phyloP scores from a whole-genome alignment of 1,284 basidiomycete species.

The Rhodofomes roseus region DNA sequence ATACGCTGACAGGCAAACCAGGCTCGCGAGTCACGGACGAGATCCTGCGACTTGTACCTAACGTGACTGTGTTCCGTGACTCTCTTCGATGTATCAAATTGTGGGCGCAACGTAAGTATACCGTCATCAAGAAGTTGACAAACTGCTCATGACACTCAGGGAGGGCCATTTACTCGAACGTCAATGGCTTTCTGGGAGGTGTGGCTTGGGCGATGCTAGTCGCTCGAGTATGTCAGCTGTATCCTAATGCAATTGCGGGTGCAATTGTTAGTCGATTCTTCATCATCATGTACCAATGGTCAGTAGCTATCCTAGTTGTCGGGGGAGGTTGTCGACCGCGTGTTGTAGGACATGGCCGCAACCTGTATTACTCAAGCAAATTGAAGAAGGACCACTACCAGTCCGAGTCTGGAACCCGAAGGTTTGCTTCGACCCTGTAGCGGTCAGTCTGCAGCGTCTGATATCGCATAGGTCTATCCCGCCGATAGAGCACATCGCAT shows the following conservation, averaged over 20 bases:
- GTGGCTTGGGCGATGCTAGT: constrained; percentile 99
- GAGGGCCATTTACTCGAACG: constrained; percentile 97
- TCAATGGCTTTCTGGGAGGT: constrained; percentile 96
- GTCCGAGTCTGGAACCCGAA: constrained; percentile 99
- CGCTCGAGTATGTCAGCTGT: constrained; percentile 97
- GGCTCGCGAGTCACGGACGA: constrained; percentile 96
- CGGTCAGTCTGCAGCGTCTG: not conserved
- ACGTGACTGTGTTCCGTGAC: constrained; percentile 92
- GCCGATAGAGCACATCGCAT: constrained; percentile 92
- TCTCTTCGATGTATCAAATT: constrained; percentile 95
- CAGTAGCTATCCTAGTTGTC: constrained; percentile 23
- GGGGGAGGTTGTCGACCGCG: constrained; percentile 7
- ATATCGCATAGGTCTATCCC: constrained; percentile 71
- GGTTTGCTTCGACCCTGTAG: constrained; percentile 36
- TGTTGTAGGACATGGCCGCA: constrained; percentile 89
- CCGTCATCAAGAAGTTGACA: constrained; percentile 4
- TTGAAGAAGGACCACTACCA: constrained; percentile 91
- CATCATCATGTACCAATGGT: constrained; percentile 97
- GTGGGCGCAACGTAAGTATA: constrained; percentile 89
- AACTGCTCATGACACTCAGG: constrained; percentile 42
- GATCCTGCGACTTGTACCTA: constrained; percentile 92
- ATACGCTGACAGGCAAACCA: constrained; percentile 26
- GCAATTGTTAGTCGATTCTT: constrained; percentile 97
- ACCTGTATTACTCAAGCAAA: constrained; percentile 93
- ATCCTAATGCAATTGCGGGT: constrained; percentile 92